Base-by-base conservation (phyloP, 768 basidiomycete genomes). In the Boletus bicolor region DNA sequence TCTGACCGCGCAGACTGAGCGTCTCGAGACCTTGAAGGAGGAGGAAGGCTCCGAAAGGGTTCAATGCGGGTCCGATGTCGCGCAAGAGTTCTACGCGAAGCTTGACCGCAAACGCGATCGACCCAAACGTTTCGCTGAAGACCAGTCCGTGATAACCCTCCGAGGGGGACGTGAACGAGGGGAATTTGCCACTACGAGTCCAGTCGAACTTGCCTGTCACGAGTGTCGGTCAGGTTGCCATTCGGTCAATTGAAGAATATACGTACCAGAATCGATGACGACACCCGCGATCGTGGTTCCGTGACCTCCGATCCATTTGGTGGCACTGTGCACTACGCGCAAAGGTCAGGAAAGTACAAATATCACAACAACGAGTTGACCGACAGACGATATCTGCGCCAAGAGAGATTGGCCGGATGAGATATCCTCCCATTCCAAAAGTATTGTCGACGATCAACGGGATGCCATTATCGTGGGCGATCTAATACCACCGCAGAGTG, bases 241-340 rank as follows among this genome's bases (percentile, higher is more conserved):
- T 42, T 10, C 7, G 15, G 14, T 46, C 5, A 34, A 30, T 1
- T 30, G 7, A 45, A 21, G 11, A 53, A 54, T 61, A 38, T 61
- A 71, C 66, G 32, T 67, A 75, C 84, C 85, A 14, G 75, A 72
- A 58, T 87, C 86, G 26, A 88, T 60, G 30, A 87, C 70, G 15
- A 86, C 80, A 38, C 86, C 86, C 0, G 76, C 85, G 49, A 87
- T 80, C 7, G 82, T 84, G 9, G 83, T 85, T n/a, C 86, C 85
- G 48, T 84, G 83, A 0, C 83, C 83, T 1, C 83, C 76, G 7
- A 87, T 82, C 86, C 85, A 87, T 63, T 87, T 86, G 0, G 84
- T 86, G 3, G 81, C 81, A 32, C 79, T 81, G 61, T 83, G 78
- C 0, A 82, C 80, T 79, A 21, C 14, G 2, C 26, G 42, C 6